These are phyloP conservation scores for Aspergillus sclerotioniger DNA, from an alignment of 495 filamentous ascomycete species.

Conservation along the genomic window DNA sequence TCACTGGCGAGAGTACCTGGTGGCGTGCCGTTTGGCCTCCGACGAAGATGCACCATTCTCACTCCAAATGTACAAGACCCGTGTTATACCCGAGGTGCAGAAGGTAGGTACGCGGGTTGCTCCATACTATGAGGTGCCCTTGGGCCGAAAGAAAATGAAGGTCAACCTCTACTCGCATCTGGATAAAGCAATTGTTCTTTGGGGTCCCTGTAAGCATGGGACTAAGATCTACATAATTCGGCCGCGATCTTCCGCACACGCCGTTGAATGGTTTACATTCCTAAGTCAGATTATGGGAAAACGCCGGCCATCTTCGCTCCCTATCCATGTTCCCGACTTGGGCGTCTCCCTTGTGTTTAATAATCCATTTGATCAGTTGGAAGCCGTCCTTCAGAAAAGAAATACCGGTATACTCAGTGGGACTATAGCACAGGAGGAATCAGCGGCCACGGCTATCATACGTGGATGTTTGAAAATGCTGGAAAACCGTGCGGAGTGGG, in stretches of 20 bases:
- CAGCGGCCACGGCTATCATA: slow-evolving; percentile 56
- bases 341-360: slow-evolving; percentile 61
- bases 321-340: slow-evolving; percentile 67
- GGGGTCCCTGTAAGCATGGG: slow-evolving; percentile 54
- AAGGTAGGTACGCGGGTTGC: slow-evolving; percentile 46
- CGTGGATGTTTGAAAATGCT: slow-evolving; percentile 59
- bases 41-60: slow-evolving; percentile 54
- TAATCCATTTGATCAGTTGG: slow-evolving; percentile 60
- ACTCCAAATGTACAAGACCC: slow-evolving; percentile 68
- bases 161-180: slow-evolving; percentile 69
- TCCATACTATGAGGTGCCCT: slow-evolving; percentile 55
- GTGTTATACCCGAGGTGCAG: slow-evolving; percentile 65
- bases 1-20: slow-evolving; percentile 71
- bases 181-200: slow-evolving; percentile 71
- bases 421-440: slow-evolving; percentile 49
- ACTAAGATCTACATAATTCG: slow-evolving; percentile 68
- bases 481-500: slow-evolving; percentile 58
- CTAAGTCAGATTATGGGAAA: slow-evolving; percentile 61
- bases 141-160: slow-evolving; percentile 53
- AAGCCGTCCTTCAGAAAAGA: slow-evolving; percentile 41
- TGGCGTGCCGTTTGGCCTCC: slow-evolving; percentile 61
- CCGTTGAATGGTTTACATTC: slow-evolving; percentile 77
- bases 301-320: slow-evolving; percentile 55
- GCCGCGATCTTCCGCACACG: slow-evolving; percentile 60
- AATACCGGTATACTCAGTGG: slow-evolving; percentile 46